These are phyloP conservation scores for Diplogelasinospora grovesii DNA, from an alignment of 495 filamentous ascomycete species.

Conservation along the genomic window DNA sequence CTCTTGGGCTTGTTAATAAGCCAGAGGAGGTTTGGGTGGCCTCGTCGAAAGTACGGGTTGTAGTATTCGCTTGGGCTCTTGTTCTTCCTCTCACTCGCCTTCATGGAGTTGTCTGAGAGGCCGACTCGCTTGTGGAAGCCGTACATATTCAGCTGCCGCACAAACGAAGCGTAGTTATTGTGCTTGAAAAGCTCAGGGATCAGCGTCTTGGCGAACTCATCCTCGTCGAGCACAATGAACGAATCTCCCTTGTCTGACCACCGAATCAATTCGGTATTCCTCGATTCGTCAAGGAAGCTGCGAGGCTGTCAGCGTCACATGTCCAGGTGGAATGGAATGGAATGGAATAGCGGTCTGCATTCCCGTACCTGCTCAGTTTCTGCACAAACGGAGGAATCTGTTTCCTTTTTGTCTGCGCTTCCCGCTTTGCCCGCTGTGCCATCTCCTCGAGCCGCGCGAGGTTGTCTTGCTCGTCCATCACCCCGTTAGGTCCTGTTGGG, in stretches of 20 bases:
- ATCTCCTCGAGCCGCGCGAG: slow-evolving; percentile 70
- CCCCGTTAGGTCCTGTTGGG: slow-evolving; percentile 28
- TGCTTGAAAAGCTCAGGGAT: slow-evolving; percentile 99
- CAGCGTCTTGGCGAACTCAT: slow-evolving; percentile 95
- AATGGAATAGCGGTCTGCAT: background rate
- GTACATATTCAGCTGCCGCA: slow-evolving; percentile 98
- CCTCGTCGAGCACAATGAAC: slow-evolving; percentile 94
- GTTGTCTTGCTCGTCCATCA: slow-evolving; percentile 56
- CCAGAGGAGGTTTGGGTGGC: slow-evolving; percentile 91
- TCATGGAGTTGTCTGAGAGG: slow-evolving; percentile 94
- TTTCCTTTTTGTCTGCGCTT: slow-evolving; percentile 79
- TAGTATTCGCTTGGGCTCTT: slow-evolving; percentile 98
- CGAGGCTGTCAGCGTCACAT: slow-evolving; percentile 4
- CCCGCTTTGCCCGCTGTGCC: slow-evolving; percentile 69
- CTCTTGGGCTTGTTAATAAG: slow-evolving; percentile 95
- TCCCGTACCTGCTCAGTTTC: slow-evolving; percentile 87
- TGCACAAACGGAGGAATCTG: slow-evolving; percentile 97
- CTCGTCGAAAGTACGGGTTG: slow-evolving; percentile 91
- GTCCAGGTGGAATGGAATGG: background rate
- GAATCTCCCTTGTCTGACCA: slow-evolving; percentile 96
- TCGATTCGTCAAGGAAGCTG: slow-evolving; percentile 87
- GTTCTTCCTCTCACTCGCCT: slow-evolving; percentile 90
- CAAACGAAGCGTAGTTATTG: slow-evolving; percentile 98
- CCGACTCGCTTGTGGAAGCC: slow-evolving; percentile 99
- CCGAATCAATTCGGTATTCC: slow-evolving; percentile 90